Evolutionary conservation across 371 early-diverging fungal genomes (phyloP).

Genomic region (Haplosporangium sp.): DNA sequence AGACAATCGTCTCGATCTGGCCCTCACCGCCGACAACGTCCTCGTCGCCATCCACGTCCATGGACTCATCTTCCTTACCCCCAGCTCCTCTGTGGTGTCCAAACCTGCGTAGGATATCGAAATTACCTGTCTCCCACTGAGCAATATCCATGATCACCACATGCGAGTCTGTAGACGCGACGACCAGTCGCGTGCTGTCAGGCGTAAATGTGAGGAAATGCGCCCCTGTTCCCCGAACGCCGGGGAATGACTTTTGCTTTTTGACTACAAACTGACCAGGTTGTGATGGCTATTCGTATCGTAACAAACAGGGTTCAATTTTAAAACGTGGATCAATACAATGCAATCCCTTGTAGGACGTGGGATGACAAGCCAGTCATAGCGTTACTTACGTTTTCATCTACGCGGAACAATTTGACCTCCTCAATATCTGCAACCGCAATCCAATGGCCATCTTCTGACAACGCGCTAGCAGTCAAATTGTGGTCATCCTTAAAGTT

Average conservation of each 20-base stretch:
- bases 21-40: slow-evolving; percentile 54
- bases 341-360: background rate
- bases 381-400: slow-evolving; percentile 58
- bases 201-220: slow-evolving; percentile 77
- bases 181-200: slow-evolving; percentile 70
- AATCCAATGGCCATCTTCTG: slow-evolving; percentile 87
- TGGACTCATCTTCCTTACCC: slow-evolving; percentile 18
- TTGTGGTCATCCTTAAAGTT: slow-evolving; percentile 71
- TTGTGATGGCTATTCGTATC: slow-evolving; percentile 31
- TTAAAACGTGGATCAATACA: background rate
- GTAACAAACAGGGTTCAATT: background rate
- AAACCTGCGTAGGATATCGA: slow-evolving; percentile 68
- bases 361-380: background rate
- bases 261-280: slow-evolving; percentile 63
- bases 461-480: slow-evolving; percentile 79
- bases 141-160: slow-evolving; percentile 73
- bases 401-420: slow-evolving; percentile 77
- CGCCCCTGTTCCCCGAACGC: slow-evolving; percentile 63
- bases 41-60: slow-evolving; percentile 61
- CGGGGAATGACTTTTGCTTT: slow-evolving; percentile 61
- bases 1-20: slow-evolving; percentile 65
- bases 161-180: slow-evolving; percentile 73
- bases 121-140: slow-evolving; percentile 62
- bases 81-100: slow-evolving; percentile 69
- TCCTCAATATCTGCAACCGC: slow-evolving; percentile 84